These are phyloP conservation scores for Daedaleopsis sinensis DNA, from an alignment of 768 basidiomycete species.

Conservation along the genomic window DNA sequence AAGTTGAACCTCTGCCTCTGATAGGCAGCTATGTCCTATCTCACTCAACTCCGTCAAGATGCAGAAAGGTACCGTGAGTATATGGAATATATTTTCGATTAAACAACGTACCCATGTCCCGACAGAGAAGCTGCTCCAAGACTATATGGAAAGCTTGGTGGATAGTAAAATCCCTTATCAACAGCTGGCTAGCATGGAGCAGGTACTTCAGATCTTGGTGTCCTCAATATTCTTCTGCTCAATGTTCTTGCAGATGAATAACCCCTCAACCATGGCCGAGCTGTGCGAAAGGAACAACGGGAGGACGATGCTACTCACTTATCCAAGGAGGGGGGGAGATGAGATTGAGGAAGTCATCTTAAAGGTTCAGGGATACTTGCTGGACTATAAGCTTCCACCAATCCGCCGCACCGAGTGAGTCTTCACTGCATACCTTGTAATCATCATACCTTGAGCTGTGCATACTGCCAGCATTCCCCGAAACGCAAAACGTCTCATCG, in stretches of 20 bases:
- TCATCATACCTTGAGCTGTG: too few species aligned
- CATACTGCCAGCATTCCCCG: slow-evolving; percentile 1
- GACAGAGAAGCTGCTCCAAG: background rate
- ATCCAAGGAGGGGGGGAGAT: background rate
- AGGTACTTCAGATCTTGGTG: too few species aligned
- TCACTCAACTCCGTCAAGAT: background rate
- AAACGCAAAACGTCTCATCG: background rate
- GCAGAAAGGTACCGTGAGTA: background rate
- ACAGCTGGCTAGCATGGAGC: too few species aligned
- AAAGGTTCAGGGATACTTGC: background rate
- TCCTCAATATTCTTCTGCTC: too few species aligned
- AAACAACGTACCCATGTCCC: too few species aligned
- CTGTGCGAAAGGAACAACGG: background rate
- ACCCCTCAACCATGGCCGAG: too few species aligned
- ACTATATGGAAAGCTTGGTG: background rate
- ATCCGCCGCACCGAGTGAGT: background rate
- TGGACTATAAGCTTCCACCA: background rate
- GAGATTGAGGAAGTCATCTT: background rate
- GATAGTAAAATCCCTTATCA: too few species aligned
- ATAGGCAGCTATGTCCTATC: background rate
- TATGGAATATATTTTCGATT: background rate
- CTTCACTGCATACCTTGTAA: too few species aligned
- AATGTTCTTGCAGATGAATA: background rate
- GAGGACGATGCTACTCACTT: too few species aligned
- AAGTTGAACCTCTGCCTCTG: too few species aligned